phyloP scores from a whole-genome alignment of 768 basidiomycete genomes.

The Tricholoma saponaceum region DNA sequence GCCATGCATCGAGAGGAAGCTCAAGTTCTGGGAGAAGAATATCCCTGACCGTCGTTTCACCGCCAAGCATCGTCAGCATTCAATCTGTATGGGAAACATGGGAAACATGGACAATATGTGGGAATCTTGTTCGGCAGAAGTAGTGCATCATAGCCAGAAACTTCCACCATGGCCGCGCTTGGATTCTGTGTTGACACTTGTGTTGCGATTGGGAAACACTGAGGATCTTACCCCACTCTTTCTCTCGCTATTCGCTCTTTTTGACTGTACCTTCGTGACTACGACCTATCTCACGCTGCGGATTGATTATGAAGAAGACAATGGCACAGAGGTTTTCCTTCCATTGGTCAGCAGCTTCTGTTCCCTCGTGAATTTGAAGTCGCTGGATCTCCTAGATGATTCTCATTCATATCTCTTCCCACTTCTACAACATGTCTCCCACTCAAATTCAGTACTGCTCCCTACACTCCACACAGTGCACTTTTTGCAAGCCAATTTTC shows the following conservation, averaged over 20 bases:
- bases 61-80: no score
- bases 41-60: background rate
- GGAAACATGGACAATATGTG: no score
- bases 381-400: background rate
- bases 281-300: background rate
- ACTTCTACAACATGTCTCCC: background rate
- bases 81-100: no score
- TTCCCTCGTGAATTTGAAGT: background rate
- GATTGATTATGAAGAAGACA: background rate
- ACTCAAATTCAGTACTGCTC: background rate
- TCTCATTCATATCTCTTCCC: background rate
- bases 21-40: background rate
- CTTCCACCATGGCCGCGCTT: no score
- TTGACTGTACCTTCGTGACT: background rate
- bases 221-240: background rate
- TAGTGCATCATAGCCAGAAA: no score
- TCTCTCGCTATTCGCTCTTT: background rate
- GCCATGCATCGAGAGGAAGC: background rate
- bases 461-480: background rate
- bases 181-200: background rate
- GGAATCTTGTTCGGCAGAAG: no score
- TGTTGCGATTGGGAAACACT: background rate
- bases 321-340: background rate
- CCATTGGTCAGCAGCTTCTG: background rate
- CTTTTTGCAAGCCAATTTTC: background rate